Evolutionary conservation across 2,329 filamentous ascomycete genomes (phyloP), one percentile per base, ranked within the genome.

Genomic region (Diplodia seriata): DNA sequence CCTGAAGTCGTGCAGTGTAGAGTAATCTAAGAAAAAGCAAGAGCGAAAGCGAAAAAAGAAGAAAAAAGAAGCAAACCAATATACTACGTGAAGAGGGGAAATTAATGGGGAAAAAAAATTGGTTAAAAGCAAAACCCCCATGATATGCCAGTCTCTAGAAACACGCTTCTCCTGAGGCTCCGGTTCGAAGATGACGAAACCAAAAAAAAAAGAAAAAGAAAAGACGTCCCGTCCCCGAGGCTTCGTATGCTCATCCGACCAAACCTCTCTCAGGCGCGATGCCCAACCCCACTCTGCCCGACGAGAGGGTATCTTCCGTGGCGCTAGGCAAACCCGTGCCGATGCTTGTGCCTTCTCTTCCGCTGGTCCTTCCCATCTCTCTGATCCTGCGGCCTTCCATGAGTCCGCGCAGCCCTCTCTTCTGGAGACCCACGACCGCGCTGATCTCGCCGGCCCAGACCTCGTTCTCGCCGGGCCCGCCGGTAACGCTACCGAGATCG

Each of bases 351-450:
- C 55, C 55, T 3, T 63, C 59, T 11, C 59, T 66, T 5, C 36
- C 59, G 11, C 65, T 78, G 70, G 79, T 78, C 69, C 81, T 79
- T 14, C 85, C 86, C 71, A 92, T 84, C 78, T 97, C 93, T 54
- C 94, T 85, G 83, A 97, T 89, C 69, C 94, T 85, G 54, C 94
- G 84, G 3, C 94, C 94, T 79, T 98, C 95, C 95, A 99, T 98
- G 72, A 99, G 79, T 0, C 95, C 95, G 69, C 94, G 85, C 43
- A 99, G 79, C 0, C 95, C 95, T 66, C 95, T 86, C 83, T 99
- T 99, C 83, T 99, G 95, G 71, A 99, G 78, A 0, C 95, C 95
- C 72, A 99, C 97, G 2, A 98, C 94, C 59, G 92, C 92, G 81
- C 91, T 94, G 40, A 94, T 79, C 81, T 96, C 87, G 68, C 90